Evolutionary conservation across 352 stramenopile genomes (phyloP).

Genomic region (Phytophthora brassicae): DNA sequence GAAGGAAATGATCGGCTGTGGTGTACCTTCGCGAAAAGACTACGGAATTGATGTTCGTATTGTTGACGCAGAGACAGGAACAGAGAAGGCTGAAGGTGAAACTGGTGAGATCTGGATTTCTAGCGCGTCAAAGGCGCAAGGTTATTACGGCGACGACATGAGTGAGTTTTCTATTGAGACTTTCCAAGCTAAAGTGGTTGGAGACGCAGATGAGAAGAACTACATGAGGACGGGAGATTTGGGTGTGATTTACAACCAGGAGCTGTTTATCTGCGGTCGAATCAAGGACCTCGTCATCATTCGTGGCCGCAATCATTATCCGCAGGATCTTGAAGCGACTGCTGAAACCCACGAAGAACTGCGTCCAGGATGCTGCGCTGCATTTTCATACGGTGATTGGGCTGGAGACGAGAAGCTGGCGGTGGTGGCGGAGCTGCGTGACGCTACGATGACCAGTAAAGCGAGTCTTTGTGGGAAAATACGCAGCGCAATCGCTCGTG

Average conservation of each 20-base stretch:
- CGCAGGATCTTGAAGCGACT: slow-evolving; percentile 97
- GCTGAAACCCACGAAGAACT: slow-evolving; percentile 83
- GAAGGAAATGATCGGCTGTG: slow-evolving; percentile 94
- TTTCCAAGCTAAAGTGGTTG: slow-evolving; percentile 86
- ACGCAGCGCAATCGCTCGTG: slow-evolving; percentile 58
- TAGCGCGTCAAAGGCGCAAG: slow-evolving; percentile 90
- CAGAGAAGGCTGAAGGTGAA: slow-evolving; percentile 44
- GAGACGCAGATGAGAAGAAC: slow-evolving; percentile 26
- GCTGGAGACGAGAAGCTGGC: slow-evolving; percentile 71
- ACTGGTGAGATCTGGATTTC: slow-evolving; percentile 91
- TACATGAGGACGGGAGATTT: slow-evolving; percentile 97
- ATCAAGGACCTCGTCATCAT: slow-evolving; percentile 99
- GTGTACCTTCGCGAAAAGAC: slow-evolving; percentile 77
- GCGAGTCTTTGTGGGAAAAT: slow-evolving; percentile 79
- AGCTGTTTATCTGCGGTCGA: slow-evolving; percentile 98
- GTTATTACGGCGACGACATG: slow-evolving; percentile 91
- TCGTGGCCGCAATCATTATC: slow-evolving; percentile 98
- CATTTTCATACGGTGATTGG: slow-evolving; percentile 82
- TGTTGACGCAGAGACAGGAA: slow-evolving; percentile 82
- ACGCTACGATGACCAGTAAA: slow-evolving; percentile 64
- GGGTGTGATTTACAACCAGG: slow-evolving; percentile 95
- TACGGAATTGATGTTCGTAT: slow-evolving; percentile 94
- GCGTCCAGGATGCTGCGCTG: slow-evolving; percentile 94
- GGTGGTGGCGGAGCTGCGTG: slow-evolving; percentile 77
- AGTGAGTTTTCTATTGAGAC: slow-evolving; percentile 76